Evolutionary conservation across 2,329 filamentous ascomycete species (phyloP).

Genomic region (Scedosporium apiospermum): DNA sequence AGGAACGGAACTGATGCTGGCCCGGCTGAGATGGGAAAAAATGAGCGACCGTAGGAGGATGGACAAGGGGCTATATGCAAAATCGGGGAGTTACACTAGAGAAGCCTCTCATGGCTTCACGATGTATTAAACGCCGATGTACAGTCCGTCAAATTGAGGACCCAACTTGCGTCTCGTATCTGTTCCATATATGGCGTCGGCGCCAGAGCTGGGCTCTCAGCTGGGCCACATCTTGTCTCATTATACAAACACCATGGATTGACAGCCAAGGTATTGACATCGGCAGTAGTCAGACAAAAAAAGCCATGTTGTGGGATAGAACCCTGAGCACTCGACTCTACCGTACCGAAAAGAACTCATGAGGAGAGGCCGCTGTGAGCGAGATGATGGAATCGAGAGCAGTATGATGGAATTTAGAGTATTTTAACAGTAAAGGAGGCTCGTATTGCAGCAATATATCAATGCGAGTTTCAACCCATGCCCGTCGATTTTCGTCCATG

Average conservation of each 20-base stretch:
- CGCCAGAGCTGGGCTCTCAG: neutral
- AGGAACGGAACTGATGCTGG: neutral
- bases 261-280: neutral
- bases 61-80: neutral
- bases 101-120: neutral
- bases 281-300: neutral
- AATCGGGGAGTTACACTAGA: neutral
- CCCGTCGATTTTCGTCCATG: neutral
- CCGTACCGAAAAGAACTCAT: neutral
- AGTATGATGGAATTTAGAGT: neutral
- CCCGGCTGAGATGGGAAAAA: too few species aligned
- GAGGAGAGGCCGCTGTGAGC: neutral
- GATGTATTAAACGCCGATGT: neutral
- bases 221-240: neutral
- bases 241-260: neutral
- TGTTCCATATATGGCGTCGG: neutral
- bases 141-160: neutral
- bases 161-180: neutral
- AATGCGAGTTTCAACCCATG: neutral
- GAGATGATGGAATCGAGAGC: neutral
- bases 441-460: neutral
- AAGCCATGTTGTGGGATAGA: neutral
- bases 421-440: neutral
- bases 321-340: neutral
- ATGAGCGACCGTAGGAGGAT: neutral